Evolutionary conservation across 257 asterid species (phyloP).

Genomic region (Capsicum pubescens): DNA sequence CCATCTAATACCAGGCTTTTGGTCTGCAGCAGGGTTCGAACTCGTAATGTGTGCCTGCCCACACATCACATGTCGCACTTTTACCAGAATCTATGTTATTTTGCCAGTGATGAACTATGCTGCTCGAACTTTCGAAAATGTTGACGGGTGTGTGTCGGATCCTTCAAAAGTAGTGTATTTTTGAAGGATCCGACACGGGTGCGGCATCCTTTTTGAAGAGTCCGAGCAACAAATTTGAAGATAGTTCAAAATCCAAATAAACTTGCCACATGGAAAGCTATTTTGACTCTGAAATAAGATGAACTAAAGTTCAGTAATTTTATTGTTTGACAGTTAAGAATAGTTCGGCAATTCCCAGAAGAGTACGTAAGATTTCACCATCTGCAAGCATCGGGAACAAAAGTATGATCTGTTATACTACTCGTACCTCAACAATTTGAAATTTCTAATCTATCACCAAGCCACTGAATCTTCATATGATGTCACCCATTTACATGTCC

Average conservation of each 20-base stretch:
- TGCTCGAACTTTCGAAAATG: too few species aligned
- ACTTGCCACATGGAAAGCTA: slow-evolving; percentile 21
- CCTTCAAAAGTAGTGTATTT: too few species aligned
- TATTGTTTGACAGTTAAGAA: not conserved
- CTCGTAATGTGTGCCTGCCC: not conserved
- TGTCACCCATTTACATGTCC: slow-evolving; percentile 18
- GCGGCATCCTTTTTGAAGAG: too few species aligned
- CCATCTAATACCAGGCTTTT: not conserved
- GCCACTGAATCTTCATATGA: slow-evolving; percentile 2
- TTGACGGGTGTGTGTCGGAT: too few species aligned
- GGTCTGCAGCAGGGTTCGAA: not conserved
- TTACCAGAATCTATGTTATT: not conserved
- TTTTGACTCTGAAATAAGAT: not conserved
- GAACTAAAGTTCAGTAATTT: not conserved
- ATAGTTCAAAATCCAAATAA: slow-evolving; percentile 20
- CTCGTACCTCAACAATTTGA: not conserved
- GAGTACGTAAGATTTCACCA: slow-evolving; percentile 17
- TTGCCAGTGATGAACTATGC: not conserved
- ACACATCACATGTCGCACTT: not conserved
- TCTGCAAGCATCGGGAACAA: slow-evolving; percentile 14
- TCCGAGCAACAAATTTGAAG: slow-evolving; percentile 7
- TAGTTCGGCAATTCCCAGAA: not conserved
- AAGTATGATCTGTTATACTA: not conserved
- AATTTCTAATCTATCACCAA: not conserved
- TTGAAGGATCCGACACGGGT: too few species aligned